Evolutionary conservation across 164 flowering plant genomes (phyloP).

Genomic region (Sextonia rubra): DNA sequence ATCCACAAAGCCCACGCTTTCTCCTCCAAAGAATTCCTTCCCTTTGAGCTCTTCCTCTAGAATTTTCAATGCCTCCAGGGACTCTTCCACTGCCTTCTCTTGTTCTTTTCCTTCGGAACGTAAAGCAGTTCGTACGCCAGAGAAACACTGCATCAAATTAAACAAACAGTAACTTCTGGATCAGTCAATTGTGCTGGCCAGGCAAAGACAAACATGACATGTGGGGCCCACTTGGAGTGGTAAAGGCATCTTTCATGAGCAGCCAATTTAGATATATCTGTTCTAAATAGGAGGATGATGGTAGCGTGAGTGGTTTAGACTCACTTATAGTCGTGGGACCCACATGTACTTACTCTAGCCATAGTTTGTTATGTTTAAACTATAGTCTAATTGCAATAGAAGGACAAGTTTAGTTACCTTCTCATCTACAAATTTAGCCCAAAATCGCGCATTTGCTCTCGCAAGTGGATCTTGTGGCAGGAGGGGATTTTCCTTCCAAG

Average conservation of each 20-base stretch:
- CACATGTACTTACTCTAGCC: too few species aligned
- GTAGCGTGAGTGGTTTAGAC: too few species aligned
- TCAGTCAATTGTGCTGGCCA: too few species aligned
- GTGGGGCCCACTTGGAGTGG: too few species aligned
- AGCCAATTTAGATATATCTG: too few species aligned
- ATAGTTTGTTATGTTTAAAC: too few species aligned
- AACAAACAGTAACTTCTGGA: too few species aligned
- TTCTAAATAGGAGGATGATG: too few species aligned
- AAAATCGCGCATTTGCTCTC: conserved; percentile 26
- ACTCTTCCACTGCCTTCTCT: conserved; percentile 18
- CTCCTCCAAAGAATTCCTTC: conserved; percentile 15
- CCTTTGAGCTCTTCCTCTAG: conserved; percentile 15
- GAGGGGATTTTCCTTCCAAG: conserved; percentile 11
- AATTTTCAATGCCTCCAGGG: conserved; percentile 16
- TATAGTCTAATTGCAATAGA: too few species aligned
- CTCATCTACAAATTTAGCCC: conserved; percentile 11
- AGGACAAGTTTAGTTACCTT: neutral
- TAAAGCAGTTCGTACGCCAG: neutral
- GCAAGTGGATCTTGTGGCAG: conserved; percentile 19
- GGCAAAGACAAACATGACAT: too few species aligned
- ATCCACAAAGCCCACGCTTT: conserved; percentile 3
- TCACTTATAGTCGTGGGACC: too few species aligned
- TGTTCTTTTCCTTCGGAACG: conserved; percentile 21
- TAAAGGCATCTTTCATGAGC: too few species aligned
- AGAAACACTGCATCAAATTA: neutral